Base-by-base conservation (phyloP, 2,329 filamentous ascomycete genomes). In the Exophiala alcalophila region DNA sequence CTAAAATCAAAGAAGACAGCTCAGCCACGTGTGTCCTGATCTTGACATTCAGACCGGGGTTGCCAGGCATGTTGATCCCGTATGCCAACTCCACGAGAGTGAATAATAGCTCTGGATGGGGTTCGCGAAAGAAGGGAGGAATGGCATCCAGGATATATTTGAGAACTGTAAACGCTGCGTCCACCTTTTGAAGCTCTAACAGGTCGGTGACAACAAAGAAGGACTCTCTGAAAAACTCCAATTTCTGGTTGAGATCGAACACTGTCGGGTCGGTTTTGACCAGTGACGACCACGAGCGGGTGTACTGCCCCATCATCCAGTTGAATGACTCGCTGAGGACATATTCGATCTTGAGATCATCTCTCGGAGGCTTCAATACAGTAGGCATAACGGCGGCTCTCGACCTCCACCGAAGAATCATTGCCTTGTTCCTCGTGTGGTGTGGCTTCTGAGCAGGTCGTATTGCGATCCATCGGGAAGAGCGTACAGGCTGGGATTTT, bases 61-160 rank as follows among this genome's bases (percentile, higher is more conserved):
- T 26, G 12, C 19, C 20, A 18, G 35, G 28, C 46, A 44, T 49
- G 23, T 44, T 49, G 25, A 44, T 41, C 6, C 46, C 46, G 15
- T 44, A 49, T 3, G 46, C 46, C 10, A 49, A 23, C 15, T 41
- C 40, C 5, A 41, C 36, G 2, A 44, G 26, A 5, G 46, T 35
- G 18, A 49, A 49, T 6, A 49, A 14, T 14, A 49, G 14, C 23
- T 44, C 45, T 10, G 46, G 40, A 18, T 49, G 46, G n/a, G 31
- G 25, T n/a, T 41, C 24, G 27, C 31, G 40, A 16, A 49, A 29
- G 7, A 37, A 18, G 2, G 21, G 11, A 8, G 45, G 45, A 19
- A 49, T 24, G 5, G 40, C 14, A 24, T 49, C 40, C 9, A 49
- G 26, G 10, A 40, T 49, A 14, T 31, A 15, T 9, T 29, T 36